These are phyloP conservation scores for Plasmodium fragile DNA, from an alignment of 169 alveolate genomes.

Conservation along the genomic window DNA sequence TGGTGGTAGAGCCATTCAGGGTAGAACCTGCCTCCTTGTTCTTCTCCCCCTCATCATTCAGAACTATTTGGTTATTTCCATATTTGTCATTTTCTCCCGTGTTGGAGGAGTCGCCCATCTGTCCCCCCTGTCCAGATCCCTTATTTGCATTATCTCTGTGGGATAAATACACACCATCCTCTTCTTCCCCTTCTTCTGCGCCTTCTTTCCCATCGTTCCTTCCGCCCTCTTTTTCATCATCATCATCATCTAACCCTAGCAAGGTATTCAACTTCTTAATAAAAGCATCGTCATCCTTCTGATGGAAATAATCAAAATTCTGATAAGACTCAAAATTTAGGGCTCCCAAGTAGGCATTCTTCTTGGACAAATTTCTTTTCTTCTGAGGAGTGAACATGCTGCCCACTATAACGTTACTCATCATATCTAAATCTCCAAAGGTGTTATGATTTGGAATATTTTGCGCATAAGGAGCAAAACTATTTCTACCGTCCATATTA, in stretches of 20 bases:
- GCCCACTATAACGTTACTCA: conserved; percentile 61
- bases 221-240: conserved; percentile 5
- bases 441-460: conserved; percentile 9
- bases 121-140: neutral
- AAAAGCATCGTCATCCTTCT: conserved; percentile 72
- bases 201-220: neutral
- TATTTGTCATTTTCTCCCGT: neutral
- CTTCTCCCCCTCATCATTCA: neutral
- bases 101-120: neutral
- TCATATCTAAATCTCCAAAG: conserved; percentile 53
- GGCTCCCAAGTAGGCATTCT: conserved; percentile 25
- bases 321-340: conserved; percentile 72
- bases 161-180: neutral
- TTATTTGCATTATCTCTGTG: neutral
- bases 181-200: neutral
- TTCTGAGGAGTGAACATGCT: conserved; percentile 69
- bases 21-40: neutral
- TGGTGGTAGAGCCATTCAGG: neutral
- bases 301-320: conserved; percentile 76
- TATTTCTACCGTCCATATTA: neutral
- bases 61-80: neutral
- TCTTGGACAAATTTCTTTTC: conserved; percentile 29
- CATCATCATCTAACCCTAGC: conserved; percentile 68
- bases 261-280: conserved; percentile 52
- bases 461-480: conserved; percentile 19